Base-by-base conservation (phyloP, 352 stramenopile genomes). In the Globisporangium apiculatum region DNA sequence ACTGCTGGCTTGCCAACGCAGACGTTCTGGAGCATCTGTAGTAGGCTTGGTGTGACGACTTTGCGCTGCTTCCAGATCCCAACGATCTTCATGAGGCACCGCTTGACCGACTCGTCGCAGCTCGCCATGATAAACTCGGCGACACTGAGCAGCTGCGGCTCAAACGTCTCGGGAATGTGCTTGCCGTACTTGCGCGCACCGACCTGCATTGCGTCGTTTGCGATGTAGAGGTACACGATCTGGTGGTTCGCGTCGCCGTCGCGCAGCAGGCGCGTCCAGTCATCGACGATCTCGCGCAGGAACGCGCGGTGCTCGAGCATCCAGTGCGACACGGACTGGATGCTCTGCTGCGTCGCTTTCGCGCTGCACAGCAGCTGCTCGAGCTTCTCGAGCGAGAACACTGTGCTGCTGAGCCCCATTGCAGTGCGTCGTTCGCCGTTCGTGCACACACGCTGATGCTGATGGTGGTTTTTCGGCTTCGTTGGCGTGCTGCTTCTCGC, bases 181-280 rank as follows among this genome's bases (percentile, higher is more conserved):
- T 83, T 82, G 45, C 84, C 84, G 59, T 81, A 90, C 68, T 87
- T 88, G 71, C 84, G 84, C 58, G 79, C 79, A 53, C 84, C 84
- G 18, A 90, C 79, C 58, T 94, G 84, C 78, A 94, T 91, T 10
- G 79, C 78, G 60, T 94, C 84, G 62, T 94, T 94, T 48, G 84
- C 84, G 42, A 94, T 75, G 66, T 94, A 94, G 1, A 94, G 61
- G 46, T 81, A 82, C 56, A 90, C 82, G 69, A 94, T 85, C 72
- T 94, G 82, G 62, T 91, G 76, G 38, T 72, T 67, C 10, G 84
- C 63, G 11, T 85, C 68, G 48, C 69, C 64, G 51, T 83, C 71
- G 43, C 40, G 57, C 38, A 90, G 57, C 36, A 88, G 64, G 47
- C 72, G 66, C 45, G 56, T 60, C 84, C 84, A 94, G 10, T 83